phyloP scores from a whole-genome alignment of 805 yeast species.

The Metschnikowia continentalis region DNA sequence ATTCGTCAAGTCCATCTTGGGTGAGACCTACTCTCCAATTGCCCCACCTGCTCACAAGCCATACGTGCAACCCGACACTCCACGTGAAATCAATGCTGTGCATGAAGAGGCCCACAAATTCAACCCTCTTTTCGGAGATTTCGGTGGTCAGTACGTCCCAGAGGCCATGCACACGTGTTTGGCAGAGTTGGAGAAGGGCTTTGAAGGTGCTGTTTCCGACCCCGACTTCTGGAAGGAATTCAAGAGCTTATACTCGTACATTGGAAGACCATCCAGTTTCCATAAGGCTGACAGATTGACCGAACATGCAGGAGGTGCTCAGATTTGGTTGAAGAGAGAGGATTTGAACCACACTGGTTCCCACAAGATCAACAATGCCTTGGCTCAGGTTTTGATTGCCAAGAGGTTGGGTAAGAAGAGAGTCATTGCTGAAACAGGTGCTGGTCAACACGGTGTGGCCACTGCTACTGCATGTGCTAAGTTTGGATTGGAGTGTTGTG shows the following conservation, averaged over 20 bases:
- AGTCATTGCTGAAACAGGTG: constrained; percentile 87
- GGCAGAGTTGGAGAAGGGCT: constrained; percentile 82
- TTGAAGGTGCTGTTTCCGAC: constrained; percentile 84
- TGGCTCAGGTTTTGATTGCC: constrained; percentile 78
- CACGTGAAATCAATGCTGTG: constrained; percentile 32
- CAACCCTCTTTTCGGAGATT: constrained; percentile 82
- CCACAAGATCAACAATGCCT: constrained; percentile 80
- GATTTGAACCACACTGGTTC: constrained; percentile 90
- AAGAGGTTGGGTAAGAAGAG: constrained; percentile 72
- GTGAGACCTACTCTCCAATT: constrained; percentile 40
- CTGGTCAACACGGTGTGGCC: constrained; percentile 92
- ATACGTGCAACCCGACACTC: constrained; percentile 12
- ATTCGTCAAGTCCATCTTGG: constrained; percentile 67
- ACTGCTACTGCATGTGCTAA: constrained; percentile 91
- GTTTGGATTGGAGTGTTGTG: constrained; percentile 89
- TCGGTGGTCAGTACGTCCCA: constrained; percentile 99
- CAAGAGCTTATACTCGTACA: constrained; percentile 76
- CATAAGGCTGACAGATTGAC: constrained; percentile 89
- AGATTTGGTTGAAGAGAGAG: constrained; percentile 97
- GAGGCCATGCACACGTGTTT: constrained; percentile 92
- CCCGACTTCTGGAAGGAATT: constrained; percentile 93
- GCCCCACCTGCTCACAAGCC: constrained; percentile 26
- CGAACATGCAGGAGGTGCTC: constrained; percentile 84
- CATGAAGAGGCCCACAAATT: constrained; percentile 60
- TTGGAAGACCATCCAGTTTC: constrained; percentile 93